These are phyloP conservation scores for Cucumis cinereus DNA, from an alignment of 306 rosid species.

Conservation along the genomic window DNA sequence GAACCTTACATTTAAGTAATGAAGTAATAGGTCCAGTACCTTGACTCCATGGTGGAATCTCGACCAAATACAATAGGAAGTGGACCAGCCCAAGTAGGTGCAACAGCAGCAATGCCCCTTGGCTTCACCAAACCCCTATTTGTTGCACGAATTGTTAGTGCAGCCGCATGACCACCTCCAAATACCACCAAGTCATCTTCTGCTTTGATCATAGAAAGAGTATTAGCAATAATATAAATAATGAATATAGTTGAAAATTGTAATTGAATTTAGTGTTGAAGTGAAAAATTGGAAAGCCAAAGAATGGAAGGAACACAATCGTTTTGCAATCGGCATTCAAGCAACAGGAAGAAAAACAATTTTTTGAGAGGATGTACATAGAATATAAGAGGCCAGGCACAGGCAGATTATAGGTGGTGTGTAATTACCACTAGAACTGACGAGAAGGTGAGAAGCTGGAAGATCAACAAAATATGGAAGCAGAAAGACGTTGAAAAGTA, in stretches of 20 bases:
- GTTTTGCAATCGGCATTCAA: background rate
- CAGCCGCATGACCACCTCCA: constrained; percentile 94
- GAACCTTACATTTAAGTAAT: background rate
- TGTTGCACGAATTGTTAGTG: constrained; percentile 60
- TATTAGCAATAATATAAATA: background rate
- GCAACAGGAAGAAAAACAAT: background rate
- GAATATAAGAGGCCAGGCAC: background rate
- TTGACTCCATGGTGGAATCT: constrained; percentile 84
- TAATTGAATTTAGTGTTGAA: background rate
- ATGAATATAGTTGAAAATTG: background rate
- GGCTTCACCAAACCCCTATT: constrained; percentile 71
- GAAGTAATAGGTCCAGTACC: constrained; percentile 29
- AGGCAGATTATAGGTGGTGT: background rate
- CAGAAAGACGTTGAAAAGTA: background rate
- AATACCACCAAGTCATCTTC: constrained; percentile 58
- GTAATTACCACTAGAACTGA: background rate
- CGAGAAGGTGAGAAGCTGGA: background rate
- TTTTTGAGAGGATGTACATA: background rate
- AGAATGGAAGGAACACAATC: background rate
- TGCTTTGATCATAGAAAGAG: constrained; percentile 21
- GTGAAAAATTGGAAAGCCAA: background rate
- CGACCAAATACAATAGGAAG: constrained; percentile 94
- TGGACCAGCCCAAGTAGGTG: constrained; percentile 98
- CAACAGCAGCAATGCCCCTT: constrained; percentile 75
- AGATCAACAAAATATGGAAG: background rate